Evolutionary conservation across 345 rosid genomes (phyloP).

Genomic region (sweet orange (Citrus sinensis)): DNA sequence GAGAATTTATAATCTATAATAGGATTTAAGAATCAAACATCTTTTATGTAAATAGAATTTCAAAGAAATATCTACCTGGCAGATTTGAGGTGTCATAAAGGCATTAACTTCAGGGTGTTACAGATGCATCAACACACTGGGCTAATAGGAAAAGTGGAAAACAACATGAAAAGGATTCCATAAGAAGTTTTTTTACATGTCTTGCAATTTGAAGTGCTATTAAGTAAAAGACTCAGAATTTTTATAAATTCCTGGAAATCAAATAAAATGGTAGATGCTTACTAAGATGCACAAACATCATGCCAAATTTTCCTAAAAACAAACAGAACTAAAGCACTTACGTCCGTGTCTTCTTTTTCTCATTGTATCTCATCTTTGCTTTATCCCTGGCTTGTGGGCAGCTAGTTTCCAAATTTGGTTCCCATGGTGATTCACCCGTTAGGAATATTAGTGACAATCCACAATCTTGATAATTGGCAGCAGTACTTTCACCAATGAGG

Average conservation of each 20-base stretch:
- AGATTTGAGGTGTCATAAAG: not conserved
- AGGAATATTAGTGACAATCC: slow-evolving; percentile 53
- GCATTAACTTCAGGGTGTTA: not conserved
- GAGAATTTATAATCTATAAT: not conserved
- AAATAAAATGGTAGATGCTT: not conserved
- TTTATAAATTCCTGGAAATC: not conserved
- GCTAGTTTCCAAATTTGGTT: slow-evolving; percentile 51
- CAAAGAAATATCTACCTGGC: not conserved
- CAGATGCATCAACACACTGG: not conserved
- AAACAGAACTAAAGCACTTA: slow-evolving; percentile 23
- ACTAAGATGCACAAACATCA: not conserved
- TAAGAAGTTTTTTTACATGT: not conserved
- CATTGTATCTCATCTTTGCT: slow-evolving; percentile 83
- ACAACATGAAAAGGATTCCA: not conserved
- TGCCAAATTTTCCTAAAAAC: not conserved
- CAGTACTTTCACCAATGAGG: slow-evolving; percentile 58
- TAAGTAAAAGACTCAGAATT: not conserved
- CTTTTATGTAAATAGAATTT: not conserved
- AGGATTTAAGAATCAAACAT: not conserved
- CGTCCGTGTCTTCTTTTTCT: slow-evolving; percentile 72
- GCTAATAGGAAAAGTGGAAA: not conserved
- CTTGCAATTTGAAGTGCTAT: not conserved
- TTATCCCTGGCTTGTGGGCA: slow-evolving; percentile 66
- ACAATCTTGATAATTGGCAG: slow-evolving; percentile 63
- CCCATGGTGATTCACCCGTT: slow-evolving; percentile 72